Evolutionary conservation across 495 filamentous ascomycete species (phyloP).

Genomic region (Friedmanniomyces simplex): DNA sequence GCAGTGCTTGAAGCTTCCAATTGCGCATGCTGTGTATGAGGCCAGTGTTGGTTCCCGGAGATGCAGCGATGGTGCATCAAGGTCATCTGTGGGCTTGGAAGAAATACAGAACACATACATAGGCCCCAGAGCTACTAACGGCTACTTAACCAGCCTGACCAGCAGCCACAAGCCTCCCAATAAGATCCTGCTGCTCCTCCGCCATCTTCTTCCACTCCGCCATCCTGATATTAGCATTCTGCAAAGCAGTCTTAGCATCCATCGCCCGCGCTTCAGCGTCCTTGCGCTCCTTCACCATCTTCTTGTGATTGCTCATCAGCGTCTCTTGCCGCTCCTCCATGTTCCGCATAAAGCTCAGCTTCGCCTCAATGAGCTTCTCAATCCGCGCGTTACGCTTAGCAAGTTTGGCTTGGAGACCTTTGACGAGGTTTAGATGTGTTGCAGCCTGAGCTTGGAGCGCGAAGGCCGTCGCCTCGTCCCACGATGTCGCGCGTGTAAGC

Average conservation of each 20-base stretch:
- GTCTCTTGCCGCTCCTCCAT: conserved; percentile 1
- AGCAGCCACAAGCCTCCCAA: background rate
- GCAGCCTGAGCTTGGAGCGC: background rate
- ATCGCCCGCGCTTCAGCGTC: background rate
- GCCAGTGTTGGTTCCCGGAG: no score
- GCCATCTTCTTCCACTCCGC: background rate
- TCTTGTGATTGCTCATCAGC: background rate
- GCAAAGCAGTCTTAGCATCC: background rate
- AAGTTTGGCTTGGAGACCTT: background rate
- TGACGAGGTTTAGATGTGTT: background rate
- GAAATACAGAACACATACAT: no score
- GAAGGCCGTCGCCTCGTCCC: background rate
- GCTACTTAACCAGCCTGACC: background rate
- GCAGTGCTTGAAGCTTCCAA: no score
- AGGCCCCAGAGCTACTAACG: background rate
- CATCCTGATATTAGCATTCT: background rate
- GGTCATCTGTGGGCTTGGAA: no score
- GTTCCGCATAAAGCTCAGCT: background rate
- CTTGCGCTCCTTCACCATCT: background rate
- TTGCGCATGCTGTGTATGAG: no score
- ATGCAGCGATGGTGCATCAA: no score
- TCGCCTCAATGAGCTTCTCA: background rate
- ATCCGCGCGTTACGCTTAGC: background rate
- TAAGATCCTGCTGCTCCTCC: background rate
- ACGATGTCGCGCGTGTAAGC: background rate